Base-by-base conservation (phyloP, 2,329 filamentous ascomycete genomes). In the Westerdykella sp. region DNA sequence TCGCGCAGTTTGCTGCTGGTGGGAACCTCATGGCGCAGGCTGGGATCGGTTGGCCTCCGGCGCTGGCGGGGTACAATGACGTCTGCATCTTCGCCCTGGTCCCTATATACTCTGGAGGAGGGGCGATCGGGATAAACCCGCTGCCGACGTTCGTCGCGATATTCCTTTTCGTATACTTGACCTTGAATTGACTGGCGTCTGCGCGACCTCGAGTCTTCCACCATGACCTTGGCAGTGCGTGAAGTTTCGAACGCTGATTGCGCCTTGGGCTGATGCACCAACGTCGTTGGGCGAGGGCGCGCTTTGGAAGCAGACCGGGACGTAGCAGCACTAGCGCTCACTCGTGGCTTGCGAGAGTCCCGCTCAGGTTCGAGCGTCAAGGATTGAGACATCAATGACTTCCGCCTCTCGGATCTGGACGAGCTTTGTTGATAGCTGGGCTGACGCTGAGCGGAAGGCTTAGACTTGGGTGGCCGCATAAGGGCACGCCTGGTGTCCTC, bases 181-280 rank as follows among this genome's bases (percentile, higher is more conserved):
- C 25, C 25, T 34, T 61, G 56, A 37, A 59, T 56, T 5, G 59
- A 61, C 43, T 57, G 53, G 30, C 62, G 63, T 5, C 56, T 53
- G 11, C 46, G 49, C 12, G 51, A 35, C 40, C 47, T 55, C 5
- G 54, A 43, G 39, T 49, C 47, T 37, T 66, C 62, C 16, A 67
- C 60, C 30, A 57, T 41, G 10, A 66, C 49, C 21, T 50, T 54
- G 6, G 56, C 55, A 31, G 46, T 42, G 4, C 50, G 52, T 11
- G 39, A 13, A 14, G 54, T 55, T 21, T 57, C 52, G 34, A 58
- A 61, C 12, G 55, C 52, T 10, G 62, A 63, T 22, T 56, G 59
- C 2, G 60, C 53, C 39, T 66, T 64, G 14, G 62, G 63, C 3
- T 57, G 44, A 21, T 59, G 66, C 3, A 60, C 53, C 16, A 67